Conservation (phyloP, 345 rosid species). For the Arabis alpina region DNA sequence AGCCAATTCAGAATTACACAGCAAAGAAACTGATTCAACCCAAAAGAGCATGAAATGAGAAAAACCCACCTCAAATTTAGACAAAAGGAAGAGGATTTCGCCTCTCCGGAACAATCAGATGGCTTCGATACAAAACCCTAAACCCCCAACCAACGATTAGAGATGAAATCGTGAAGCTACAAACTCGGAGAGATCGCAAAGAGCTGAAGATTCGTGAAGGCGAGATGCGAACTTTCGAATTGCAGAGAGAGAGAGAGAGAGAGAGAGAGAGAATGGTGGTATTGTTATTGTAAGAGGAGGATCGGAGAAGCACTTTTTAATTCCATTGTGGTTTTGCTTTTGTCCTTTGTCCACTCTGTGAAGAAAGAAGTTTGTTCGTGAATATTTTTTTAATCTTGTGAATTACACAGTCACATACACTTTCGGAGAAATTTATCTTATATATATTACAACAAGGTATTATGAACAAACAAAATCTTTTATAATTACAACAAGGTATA, state of each 20-base stretch:
- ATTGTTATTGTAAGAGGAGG: background rate
- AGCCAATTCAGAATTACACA: conserved; percentile 7
- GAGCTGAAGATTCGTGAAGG: conserved; percentile 10
- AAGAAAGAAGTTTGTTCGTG: conserved; percentile 27
- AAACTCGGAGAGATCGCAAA: conserved; percentile 6
- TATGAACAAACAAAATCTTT: no score
- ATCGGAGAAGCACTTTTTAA: conserved; percentile 29
- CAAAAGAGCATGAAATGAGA: no score
- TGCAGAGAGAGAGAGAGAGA: conserved; percentile 38
- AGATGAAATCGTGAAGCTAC: conserved; percentile 16
- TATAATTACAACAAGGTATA: no score
- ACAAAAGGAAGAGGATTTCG: background rate
- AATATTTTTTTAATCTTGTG: conserved; percentile 33
- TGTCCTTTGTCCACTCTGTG: conserved; percentile 43
- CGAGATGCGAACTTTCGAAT: conserved; percentile 38
- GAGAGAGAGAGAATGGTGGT: conserved; percentile 17
- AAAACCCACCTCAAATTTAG: conserved; percentile 38
- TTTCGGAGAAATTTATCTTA: background rate
- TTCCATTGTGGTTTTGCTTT: conserved; percentile 41
- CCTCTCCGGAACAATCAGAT: background rate
- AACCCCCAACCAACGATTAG: background rate
- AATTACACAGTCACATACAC: conserved; percentile 44
- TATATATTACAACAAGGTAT: conserved; percentile 25
- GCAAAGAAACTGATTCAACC: no score
- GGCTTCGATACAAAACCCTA: conserved; percentile 37